Conservation (phyloP, 805 yeast species). For the Ascoidea tarda region DNA sequence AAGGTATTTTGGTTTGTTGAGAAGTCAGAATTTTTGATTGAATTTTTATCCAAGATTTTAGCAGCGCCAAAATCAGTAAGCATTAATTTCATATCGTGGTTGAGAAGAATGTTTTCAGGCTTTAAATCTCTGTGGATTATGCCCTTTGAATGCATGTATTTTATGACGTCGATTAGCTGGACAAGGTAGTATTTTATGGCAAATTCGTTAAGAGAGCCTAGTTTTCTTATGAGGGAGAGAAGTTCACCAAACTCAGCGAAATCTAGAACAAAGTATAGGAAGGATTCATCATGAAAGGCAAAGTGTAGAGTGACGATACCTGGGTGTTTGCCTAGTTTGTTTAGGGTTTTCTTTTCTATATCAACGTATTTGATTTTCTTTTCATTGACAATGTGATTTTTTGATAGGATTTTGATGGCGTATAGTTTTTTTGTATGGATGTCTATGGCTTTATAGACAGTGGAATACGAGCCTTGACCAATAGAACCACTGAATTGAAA, state of each 20-base stretch:
- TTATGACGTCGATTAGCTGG: conserved; percentile 83
- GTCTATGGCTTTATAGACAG: conserved; percentile 81
- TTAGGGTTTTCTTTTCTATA: conserved; percentile 84
- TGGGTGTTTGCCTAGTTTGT: conserved; percentile 81
- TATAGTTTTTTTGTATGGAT: conserved; percentile 55
- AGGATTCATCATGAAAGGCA: conserved; percentile 86
- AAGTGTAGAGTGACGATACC: conserved; percentile 86
- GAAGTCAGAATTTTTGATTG: conserved; percentile 7
- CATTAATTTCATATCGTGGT: conserved; percentile 75
- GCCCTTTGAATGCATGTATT: conserved; percentile 78
- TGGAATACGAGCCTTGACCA: conserved; percentile 95
- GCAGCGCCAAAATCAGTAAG: conserved; percentile 99
- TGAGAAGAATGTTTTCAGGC: conserved; percentile 85
- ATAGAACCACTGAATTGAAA: conserved; percentile 71
- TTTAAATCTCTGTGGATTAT: conserved; percentile 89
- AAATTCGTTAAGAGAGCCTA: conserved; percentile 63
- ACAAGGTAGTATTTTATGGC: conserved; percentile 70
- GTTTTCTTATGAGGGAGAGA: conserved; percentile 58
- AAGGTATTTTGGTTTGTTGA: neutral
- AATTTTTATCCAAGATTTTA: conserved; percentile 32
- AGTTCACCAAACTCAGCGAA: conserved; percentile 94
- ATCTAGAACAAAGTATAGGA: conserved; percentile 84
- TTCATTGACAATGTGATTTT: conserved; percentile 86
- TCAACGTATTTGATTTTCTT: conserved; percentile 91
- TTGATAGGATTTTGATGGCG: conserved; percentile 86